Base-by-base conservation (phyloP, 495 filamentous ascomycete species). In the Penicillium pancosmium region DNA sequence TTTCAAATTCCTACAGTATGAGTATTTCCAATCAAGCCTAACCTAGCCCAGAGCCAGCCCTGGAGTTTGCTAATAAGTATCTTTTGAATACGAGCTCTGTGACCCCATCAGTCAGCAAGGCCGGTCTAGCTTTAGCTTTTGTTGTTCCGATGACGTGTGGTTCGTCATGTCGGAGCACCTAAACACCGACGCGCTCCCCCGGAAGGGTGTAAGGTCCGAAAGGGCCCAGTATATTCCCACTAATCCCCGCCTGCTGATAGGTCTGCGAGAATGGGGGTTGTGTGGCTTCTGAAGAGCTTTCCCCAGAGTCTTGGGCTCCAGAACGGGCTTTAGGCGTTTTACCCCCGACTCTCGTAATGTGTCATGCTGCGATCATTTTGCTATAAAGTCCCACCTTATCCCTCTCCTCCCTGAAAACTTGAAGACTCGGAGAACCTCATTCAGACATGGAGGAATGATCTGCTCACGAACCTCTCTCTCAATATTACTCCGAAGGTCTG, bases 161-260 rank as follows among this genome's bases (percentile, higher is more conserved):
- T 33, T 63, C 49, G 56, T 56, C 23, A 31, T 50, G 16, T 41
- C 54, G 58, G 55, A 56, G 41, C 21, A n/a, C 59, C 62, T 50
- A 60, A 56, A 15, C 31, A 10, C 59, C 65, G 59, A 62, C 2
- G 21, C 50, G 19, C 57, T 54, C 61, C 61, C 49, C 55, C 16
- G 6, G n/a, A 19, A 36, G 13, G 2, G 36, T 4, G 12, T 12
- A 12, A 38, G 36, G 9, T 38, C 36, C 55, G 48, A 48, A 27
- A 27, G 31, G 46, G 46, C 31, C 46, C 46, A 44, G 41, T 44
- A 12, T 34, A 19, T 16, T 61, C 51, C 51, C 51, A 38, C 11
- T 54, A 61, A 59, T 64, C 19, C 11, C n/a, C 13, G 3, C 10
- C 12, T 55, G 19, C 38, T 67, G 65, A 65, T 67, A 67, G 65